Percentiles rank a stretch among this genome's conserved stretches.
These are phyloP conservation scores for Fraxinus velutina DNA, from an alignment of 305 asterid genomes.

Conservation along the genomic window DNA sequence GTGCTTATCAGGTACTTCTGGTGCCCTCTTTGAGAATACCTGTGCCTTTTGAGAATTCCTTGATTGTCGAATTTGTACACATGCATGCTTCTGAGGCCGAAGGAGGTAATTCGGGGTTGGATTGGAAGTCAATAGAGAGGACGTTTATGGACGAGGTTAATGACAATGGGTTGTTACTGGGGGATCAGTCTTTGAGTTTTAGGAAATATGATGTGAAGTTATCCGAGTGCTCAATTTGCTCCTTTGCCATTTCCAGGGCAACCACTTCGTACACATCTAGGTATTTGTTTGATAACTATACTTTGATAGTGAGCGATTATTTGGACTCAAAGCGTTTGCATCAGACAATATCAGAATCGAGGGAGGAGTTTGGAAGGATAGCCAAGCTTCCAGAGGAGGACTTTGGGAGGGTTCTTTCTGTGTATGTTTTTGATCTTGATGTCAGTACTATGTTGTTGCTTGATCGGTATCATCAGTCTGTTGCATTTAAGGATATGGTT, in stretches of 20 bases:
- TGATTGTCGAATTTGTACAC: slow-evolving; percentile 70
- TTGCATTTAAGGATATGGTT: slow-evolving; percentile 89
- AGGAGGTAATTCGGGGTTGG: slow-evolving; percentile 48
- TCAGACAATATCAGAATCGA: slow-evolving; percentile 62
- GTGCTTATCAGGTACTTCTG: slow-evolving; percentile 86
- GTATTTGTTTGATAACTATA: slow-evolving; percentile 82
- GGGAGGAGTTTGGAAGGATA: slow-evolving; percentile 63
- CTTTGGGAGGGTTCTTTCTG: slow-evolving; percentile 69
- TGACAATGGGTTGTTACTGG: slow-evolving; percentile 55
- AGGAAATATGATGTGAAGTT: slow-evolving; percentile 62
- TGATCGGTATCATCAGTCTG: slow-evolving; percentile 89
- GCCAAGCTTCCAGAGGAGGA: slow-evolving; percentile 73
- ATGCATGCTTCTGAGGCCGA: slow-evolving; percentile 35
- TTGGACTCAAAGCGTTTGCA: slow-evolving; percentile 76
- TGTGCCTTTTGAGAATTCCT: slow-evolving; percentile 58
- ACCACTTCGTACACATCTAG: slow-evolving; percentile 88
- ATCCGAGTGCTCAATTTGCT: slow-evolving; percentile 70
- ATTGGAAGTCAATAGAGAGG: slow-evolving; percentile 66
- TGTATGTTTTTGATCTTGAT: slow-evolving; percentile 81
- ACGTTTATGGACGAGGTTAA: slow-evolving; percentile 58
- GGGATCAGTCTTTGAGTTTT: slow-evolving; percentile 70
- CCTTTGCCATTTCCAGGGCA: slow-evolving; percentile 73
- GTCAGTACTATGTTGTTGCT: slow-evolving; percentile 53
- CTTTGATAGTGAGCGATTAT: slow-evolving; percentile 89
- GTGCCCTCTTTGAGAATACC: slow-evolving; percentile 88